Evolutionary conservation across 306 rosid genomes (phyloP).

Genomic region (Fagus sylvatica): DNA sequence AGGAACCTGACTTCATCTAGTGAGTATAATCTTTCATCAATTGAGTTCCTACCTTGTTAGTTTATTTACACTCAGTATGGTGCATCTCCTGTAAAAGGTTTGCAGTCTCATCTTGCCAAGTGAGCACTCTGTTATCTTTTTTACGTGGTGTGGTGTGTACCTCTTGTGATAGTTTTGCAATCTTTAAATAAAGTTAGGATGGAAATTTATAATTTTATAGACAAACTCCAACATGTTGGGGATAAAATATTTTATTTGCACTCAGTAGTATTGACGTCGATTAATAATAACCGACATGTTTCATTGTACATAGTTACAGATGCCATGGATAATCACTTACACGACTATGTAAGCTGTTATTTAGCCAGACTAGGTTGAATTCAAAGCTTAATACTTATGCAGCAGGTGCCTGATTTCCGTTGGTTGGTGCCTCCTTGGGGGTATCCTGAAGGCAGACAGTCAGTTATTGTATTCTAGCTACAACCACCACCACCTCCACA

Average conservation of each 20-base stretch:
- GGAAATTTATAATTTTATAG: too few species aligned
- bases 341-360: neutral
- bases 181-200: too few species aligned
- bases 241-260: neutral
- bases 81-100: too few species aligned
- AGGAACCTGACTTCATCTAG: too few species aligned
- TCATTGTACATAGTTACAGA: neutral
- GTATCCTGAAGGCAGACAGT: neutral
- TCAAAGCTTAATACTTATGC: neutral
- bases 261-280: neutral
- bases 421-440: neutral
- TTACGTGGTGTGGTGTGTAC: too few species aligned
- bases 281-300: neutral
- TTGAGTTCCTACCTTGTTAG: too few species aligned
- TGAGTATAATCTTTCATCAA: too few species aligned
- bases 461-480: neutral
- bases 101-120: too few species aligned
- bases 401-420: neutral
- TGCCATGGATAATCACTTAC: neutral
- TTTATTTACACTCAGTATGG: too few species aligned
- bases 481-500: neutral
- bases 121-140: too few species aligned
- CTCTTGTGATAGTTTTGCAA: too few species aligned
- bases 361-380: neutral
- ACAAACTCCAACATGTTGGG: too few species aligned